A percentile compares a stretch with the other conserved stretches of the same genome.
phyloP scores from a whole-genome alignment of 768 basidiomycete species.

The Auriscalpium microsporum region DNA sequence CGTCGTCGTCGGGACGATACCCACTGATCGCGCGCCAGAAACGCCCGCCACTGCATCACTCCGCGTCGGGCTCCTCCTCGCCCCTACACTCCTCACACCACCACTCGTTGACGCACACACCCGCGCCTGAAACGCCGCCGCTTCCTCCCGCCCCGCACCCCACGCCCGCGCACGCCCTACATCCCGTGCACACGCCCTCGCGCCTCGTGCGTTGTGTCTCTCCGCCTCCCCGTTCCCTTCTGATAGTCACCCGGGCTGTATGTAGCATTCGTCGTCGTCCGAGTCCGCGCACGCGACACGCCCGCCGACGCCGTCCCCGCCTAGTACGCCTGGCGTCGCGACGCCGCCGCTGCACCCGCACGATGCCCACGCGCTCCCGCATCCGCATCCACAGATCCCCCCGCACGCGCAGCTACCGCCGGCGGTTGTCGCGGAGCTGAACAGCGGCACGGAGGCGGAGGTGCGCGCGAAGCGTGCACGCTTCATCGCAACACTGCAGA shows the following conservation, averaged over 20 bases:
- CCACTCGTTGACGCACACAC: slow-evolving; percentile 14
- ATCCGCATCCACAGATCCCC: neutral
- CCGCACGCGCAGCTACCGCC: neutral
- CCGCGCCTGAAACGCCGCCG: slow-evolving; percentile 6
- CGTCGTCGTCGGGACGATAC: slow-evolving; percentile 3
- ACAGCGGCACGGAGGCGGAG: slow-evolving; percentile 13
- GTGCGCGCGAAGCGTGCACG: slow-evolving; percentile 33
- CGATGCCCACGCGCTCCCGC: slow-evolving; percentile 4
- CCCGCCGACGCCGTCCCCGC: slow-evolving; percentile 6
- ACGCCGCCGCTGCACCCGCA: slow-evolving; percentile 7
- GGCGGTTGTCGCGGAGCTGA: slow-evolving; percentile 6
- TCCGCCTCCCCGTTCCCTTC: slow-evolving; percentile 17
- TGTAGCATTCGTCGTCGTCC: neutral
- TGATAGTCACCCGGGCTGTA: neutral
- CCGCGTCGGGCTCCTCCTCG: slow-evolving; percentile 40
- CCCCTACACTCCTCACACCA: slow-evolving; percentile 29
- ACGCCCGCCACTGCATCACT: slow-evolving; percentile 34
- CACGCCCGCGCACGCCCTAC: slow-evolving; percentile 18
- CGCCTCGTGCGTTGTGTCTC: slow-evolving; percentile 21
- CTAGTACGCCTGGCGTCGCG: slow-evolving; percentile 3
- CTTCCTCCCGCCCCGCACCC: slow-evolving; percentile 15
- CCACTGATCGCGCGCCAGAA: slow-evolving; percentile 28
- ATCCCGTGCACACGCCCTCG: slow-evolving; percentile 27
- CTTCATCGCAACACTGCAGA: slow-evolving; percentile 49
- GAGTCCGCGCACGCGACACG: slow-evolving; percentile 5